Base-by-base conservation (phyloP, 441 rosid species). In the Jatropha multifida region DNA sequence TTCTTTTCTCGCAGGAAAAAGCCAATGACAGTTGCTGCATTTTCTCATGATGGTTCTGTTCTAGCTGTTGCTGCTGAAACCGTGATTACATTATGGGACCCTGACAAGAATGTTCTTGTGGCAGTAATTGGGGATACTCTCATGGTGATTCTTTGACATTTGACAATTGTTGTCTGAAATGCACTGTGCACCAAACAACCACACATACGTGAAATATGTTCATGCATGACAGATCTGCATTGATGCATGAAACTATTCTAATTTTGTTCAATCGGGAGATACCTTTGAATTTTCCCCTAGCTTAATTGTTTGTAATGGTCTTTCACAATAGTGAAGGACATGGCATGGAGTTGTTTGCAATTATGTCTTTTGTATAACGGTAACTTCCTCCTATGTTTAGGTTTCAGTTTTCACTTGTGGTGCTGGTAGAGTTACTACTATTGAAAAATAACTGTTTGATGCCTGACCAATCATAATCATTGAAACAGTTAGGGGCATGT, bases 41-140 rank as follows among this genome's bases (percentile, higher is more conserved):
- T 96, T 86, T 96, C 99, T 78, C 81, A 87, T 2, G 99, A 96
- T 83, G 99, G 99, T 84, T 87, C 98, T 74, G 95, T 96, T 79
- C 93, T 96, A 14, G 98, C 98, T 62, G 93, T 94, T 87, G 98
- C 98, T 0, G 98, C 97, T 69, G 97, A 91, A 84, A 90, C 92
- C 72, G 84, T 86, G 54, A 88, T 96, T 77, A 96, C 98, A 6
- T 82, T 96, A 63, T 94, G 99, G 99, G 93, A 94, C 76, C 97
- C 97, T 7, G 88, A 86, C 67, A 85, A 80, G 78, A 94, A 94
- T 86, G 79, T 89, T 73, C 99, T 96, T 55, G 76, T 96, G 74
- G 89, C 95, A 75, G 91, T 94, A 49, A 69, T 94, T 74, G 99
- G 99, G 79, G 90, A 90, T 20, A 82, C 92, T 76, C 78, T 80